phyloP scores from a whole-genome alignment of 106 monocot genomes.

The Dioscorea dumetorum region DNA sequence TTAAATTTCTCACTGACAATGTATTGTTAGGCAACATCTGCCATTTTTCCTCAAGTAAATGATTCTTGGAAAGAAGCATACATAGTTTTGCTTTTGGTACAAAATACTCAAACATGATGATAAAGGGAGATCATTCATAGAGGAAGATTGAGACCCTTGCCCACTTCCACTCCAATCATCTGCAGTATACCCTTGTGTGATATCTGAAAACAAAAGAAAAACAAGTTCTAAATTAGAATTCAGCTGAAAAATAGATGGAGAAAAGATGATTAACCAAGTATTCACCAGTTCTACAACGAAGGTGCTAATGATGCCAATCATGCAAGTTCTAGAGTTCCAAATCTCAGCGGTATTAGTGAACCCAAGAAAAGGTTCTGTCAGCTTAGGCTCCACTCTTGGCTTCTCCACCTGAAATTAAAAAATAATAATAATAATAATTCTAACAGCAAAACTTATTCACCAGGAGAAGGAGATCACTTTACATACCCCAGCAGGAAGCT shows the following conservation, averaged over 20 bases:
- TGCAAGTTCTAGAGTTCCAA: constrained; percentile 95
- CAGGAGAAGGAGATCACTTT: not conserved
- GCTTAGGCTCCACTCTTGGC: constrained; percentile 75
- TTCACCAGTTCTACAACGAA: constrained; percentile 85
- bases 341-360: constrained; percentile 90
- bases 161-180: constrained; percentile 86
- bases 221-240: not conserved
- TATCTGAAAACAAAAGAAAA: constrained; percentile 31
- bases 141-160: constrained; percentile 86
- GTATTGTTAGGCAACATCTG: no score
- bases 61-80: no score
- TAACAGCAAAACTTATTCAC: no score
- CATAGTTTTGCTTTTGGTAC: no score
- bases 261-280: not conserved
- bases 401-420: constrained; percentile 63
- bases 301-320: constrained; percentile 82
- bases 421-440: no score
- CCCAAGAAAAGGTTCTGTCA: constrained; percentile 61
- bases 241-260: not conserved
- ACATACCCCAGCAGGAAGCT: constrained; percentile 69
- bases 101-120: no score
- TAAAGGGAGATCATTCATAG: constrained; percentile 22
- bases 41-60: no score
- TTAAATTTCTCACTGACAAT: no score
- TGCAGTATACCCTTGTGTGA: constrained; percentile 70